Conservation (phyloP, 1,139 yeast genomes). For the Trichomonascaceae sp. region DNA sequence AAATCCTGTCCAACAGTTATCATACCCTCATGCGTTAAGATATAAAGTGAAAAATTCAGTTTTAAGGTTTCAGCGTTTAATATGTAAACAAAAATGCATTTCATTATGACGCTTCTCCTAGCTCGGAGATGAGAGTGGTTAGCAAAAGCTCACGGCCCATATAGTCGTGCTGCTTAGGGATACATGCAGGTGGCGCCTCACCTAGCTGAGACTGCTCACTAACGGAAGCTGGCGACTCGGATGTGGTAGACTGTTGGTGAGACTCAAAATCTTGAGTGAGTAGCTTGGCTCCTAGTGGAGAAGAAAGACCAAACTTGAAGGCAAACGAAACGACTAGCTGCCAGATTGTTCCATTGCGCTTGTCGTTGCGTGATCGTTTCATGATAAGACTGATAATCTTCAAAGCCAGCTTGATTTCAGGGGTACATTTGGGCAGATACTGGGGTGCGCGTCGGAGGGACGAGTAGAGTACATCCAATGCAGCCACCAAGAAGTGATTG, state of each 20-base stretch:
- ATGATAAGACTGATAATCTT: conserved; percentile 9
- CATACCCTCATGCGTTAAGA: too few relatives aligned
- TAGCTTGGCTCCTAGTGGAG: conserved; percentile 6
- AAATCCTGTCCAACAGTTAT: too few relatives aligned
- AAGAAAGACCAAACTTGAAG: conserved; percentile 10
- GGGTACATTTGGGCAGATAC: conserved; percentile 7
- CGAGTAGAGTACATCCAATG: conserved; percentile 17
- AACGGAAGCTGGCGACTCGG: not conserved
- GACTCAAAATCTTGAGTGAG: not conserved
- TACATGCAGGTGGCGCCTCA: too few relatives aligned
- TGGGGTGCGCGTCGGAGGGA: conserved; percentile 12
- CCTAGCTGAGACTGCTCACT: not conserved
- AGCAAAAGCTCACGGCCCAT: conserved; percentile 1
- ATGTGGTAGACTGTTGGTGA: not conserved
- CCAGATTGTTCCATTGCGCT: conserved; percentile 12
- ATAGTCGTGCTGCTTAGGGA: too few relatives aligned
- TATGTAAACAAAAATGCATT: too few relatives aligned
- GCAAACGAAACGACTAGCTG: conserved; percentile 12
- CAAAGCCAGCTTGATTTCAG: conserved; percentile 11
- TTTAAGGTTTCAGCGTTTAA: too few relatives aligned
- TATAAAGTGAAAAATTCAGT: too few relatives aligned
- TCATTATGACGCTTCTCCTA: too few relatives aligned
- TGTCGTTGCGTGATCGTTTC: conserved; percentile 6
- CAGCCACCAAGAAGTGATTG: conserved; percentile 16
- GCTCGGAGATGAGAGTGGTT: conserved; percentile 3